Conservation (phyloP, 805 yeast species). For the Cephaloascus fragrans region DNA sequence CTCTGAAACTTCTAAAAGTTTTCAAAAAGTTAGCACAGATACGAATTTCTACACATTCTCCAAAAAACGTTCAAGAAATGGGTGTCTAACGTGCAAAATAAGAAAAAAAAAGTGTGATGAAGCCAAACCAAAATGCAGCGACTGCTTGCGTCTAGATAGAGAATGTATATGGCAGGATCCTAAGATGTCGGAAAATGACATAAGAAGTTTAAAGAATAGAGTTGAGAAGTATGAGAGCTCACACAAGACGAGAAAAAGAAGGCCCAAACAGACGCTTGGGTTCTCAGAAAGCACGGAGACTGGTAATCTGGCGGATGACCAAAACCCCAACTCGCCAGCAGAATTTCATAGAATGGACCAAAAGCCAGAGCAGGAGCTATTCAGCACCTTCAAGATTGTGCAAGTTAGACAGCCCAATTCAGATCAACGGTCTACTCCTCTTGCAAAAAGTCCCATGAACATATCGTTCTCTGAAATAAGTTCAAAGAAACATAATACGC, state of each 20-base stretch:
- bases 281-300: neutral
- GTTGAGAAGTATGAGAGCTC: conserved; percentile 29
- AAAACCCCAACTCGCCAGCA: too few species aligned
- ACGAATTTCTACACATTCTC: conserved; percentile 5
- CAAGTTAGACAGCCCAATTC: neutral
- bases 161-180: conserved; percentile 39
- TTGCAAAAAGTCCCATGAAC: too few species aligned
- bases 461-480: neutral
- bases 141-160: conserved; percentile 34
- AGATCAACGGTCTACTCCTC: neutral
- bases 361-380: neutral
- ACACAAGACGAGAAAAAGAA: conserved; percentile 32
- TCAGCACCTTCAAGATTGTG: neutral
- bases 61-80: conserved; percentile 38
- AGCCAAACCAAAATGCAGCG: conserved; percentile 37
- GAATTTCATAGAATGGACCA: too few species aligned
- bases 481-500: neutral
- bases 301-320: neutral
- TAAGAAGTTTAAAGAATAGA: conserved; percentile 19
- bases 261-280: conserved; percentile 2
- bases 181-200: conserved; percentile 31
- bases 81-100: conserved; percentile 61
- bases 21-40: neutral
- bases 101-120: conserved; percentile 55
- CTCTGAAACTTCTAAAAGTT: neutral